Conservation (phyloP, 306 rosid genomes). For the Abrus pulchellus region DNA sequence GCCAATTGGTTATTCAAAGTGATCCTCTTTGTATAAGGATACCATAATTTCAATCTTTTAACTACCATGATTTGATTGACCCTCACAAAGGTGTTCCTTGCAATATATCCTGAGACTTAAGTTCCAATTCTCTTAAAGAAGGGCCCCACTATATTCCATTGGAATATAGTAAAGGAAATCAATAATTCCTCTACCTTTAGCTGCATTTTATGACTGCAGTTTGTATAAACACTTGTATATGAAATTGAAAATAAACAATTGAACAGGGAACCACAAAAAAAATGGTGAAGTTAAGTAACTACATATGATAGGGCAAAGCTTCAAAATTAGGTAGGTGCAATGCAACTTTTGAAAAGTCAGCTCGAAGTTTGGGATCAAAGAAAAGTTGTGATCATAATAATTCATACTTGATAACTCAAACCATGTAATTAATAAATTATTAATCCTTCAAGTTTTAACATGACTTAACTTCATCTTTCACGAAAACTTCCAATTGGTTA, state of each 20-base stretch:
- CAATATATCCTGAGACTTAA: slow-evolving; percentile 23
- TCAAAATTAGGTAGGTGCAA: slow-evolving; percentile 37
- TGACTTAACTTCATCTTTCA: slow-evolving; percentile 21
- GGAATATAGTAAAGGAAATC: slow-evolving; percentile 16
- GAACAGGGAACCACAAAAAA: not conserved
- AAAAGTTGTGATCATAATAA: not conserved
- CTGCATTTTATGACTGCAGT: slow-evolving; percentile 24
- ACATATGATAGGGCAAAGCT: not conserved
- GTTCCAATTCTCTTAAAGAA: slow-evolving; percentile 39
- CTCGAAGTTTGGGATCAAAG: slow-evolving; percentile 25
- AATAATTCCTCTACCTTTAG: slow-evolving; percentile 23
- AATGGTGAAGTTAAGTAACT: not conserved
- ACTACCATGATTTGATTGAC: slow-evolving; percentile 51
- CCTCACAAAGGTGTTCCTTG: slow-evolving; percentile 39
- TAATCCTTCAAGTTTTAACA: slow-evolving; percentile 1
- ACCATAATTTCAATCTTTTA: slow-evolving; percentile 40
- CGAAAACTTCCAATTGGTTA: slow-evolving; percentile 42
- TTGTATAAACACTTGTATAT: not conserved
- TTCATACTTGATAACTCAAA: slow-evolving; percentile 7
- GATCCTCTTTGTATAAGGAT: slow-evolving; percentile 36
- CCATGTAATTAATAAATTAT: slow-evolving; percentile 27
- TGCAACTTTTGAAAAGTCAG: slow-evolving; percentile 36
- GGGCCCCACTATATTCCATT: slow-evolving; percentile 46
- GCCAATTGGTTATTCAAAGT: slow-evolving; percentile 20
- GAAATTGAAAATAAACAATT: slow-evolving; percentile 13